Evolutionary conservation across 2,329 filamentous ascomycete genomes (phyloP).

Genomic region (Blastomyces parvus): DNA sequence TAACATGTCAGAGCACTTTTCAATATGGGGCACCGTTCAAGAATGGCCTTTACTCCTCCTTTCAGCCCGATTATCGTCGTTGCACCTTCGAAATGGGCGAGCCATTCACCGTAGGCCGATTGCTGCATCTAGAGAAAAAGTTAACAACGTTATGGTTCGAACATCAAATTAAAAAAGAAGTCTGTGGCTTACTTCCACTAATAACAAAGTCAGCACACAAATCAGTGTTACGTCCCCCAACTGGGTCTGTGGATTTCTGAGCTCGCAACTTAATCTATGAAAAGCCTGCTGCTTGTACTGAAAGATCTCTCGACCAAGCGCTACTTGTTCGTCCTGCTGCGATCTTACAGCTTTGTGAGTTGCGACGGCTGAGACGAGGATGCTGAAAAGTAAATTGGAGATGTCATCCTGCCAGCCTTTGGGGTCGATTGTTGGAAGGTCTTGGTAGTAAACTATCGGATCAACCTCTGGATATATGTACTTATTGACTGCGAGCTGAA

Average conservation of each 20-base stretch:
- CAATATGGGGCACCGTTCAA: conserved; percentile 6
- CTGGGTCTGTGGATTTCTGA: conserved; percentile 11
- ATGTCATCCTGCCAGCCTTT: conserved; percentile 14
- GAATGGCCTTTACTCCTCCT: conserved; percentile 15
- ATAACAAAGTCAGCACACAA: conserved; percentile 13
- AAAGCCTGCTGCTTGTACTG: conserved; percentile 14
- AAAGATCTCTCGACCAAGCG: conserved; percentile 13
- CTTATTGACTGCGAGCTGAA: conserved; percentile 12
- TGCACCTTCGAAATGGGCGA: conserved; percentile 18
- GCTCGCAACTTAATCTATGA: conserved; percentile 7
- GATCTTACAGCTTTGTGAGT: conserved; percentile 14
- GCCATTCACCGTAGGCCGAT: conserved; percentile 14
- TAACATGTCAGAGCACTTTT: conserved; percentile 12
- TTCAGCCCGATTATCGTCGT: conserved; percentile 17
- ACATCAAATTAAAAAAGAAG: background rate
- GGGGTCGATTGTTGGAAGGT: conserved; percentile 10
- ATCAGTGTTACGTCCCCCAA: conserved; percentile 13
- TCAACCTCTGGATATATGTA: conserved; percentile 15
- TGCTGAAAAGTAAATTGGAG: conserved; percentile 12
- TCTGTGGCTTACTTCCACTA: conserved; percentile 13
- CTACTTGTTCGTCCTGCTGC: conserved; percentile 10
- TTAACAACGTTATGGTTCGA: background rate
- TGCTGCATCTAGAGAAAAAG: conserved; percentile 12
- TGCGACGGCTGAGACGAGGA: conserved; percentile 14
- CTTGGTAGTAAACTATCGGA: conserved; percentile 13